Evolutionary conservation across 179 eudicot species (phyloP).

Genomic region (Amaranthus tricolor): DNA sequence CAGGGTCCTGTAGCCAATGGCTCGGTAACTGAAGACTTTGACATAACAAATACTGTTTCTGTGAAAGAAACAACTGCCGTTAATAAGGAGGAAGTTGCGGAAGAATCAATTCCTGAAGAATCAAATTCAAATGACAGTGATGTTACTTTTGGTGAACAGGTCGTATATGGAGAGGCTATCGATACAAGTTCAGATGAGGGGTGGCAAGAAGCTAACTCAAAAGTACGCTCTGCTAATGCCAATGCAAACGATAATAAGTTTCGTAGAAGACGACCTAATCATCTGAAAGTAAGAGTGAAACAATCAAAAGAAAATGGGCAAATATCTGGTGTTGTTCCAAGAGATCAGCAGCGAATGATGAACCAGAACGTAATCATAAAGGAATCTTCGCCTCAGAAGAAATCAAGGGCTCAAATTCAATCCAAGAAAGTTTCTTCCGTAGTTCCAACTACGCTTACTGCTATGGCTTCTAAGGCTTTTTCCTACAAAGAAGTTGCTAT

Average conservation of each 20-base stretch:
- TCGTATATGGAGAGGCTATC: constrained; percentile 29
- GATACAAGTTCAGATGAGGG: constrained; percentile 77
- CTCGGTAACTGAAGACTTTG: constrained; percentile 29
- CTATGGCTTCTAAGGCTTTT: constrained; percentile 76
- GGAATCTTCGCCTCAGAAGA: constrained; percentile 45
- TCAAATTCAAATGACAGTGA: constrained; percentile 26
- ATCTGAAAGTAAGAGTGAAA: constrained; percentile 62
- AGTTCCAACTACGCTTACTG: constrained; percentile 33
- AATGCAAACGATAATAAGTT: constrained; percentile 43
- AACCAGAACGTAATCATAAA: constrained; percentile 17
- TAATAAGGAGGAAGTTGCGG: constrained; percentile 22
- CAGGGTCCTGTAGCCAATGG: constrained; percentile 35
- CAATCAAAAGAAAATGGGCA: constrained; percentile 46
- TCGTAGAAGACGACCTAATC: constrained; percentile 57
- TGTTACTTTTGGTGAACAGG: constrained; percentile 30
- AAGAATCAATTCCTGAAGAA: constrained; percentile 25
- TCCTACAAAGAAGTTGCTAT: constrained; percentile 96
- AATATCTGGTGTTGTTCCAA: constrained; percentile 35
- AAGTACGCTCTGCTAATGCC: constrained; percentile 49
- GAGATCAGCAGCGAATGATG: constrained; percentile 33
- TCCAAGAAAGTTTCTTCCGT: constrained; percentile 38
- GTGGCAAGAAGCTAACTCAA: constrained; percentile 96
- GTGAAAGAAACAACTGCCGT: constrained; percentile 30
- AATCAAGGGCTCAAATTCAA: constrained; percentile 36
- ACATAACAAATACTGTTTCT: constrained; percentile 25